These are phyloP conservation scores for Aspergillus wentii DNA, from an alignment of 495 filamentous ascomycete genomes.

Conservation along the genomic window DNA sequence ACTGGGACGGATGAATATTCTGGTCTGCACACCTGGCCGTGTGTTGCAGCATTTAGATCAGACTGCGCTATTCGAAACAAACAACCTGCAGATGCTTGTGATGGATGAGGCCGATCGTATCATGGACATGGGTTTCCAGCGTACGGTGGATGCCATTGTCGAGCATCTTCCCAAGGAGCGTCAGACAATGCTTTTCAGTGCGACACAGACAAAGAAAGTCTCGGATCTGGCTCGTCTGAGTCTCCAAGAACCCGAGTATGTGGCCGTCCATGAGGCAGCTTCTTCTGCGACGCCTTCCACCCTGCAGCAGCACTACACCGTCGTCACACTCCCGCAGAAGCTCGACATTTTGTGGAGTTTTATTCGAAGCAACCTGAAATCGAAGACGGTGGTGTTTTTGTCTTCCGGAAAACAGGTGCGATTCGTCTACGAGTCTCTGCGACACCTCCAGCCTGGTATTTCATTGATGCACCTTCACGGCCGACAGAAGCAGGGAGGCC, in stretches of 20 bases:
- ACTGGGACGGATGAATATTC: slow-evolving; percentile 90
- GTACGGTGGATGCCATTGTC: slow-evolving; percentile 85
- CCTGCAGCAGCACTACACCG: slow-evolving; percentile 86
- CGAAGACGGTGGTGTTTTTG: slow-evolving; percentile 90
- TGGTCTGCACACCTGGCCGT: slow-evolving; percentile 92
- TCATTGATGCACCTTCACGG: slow-evolving; percentile 94
- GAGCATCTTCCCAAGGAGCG: slow-evolving; percentile 83
- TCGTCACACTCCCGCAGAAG: slow-evolving; percentile 80
- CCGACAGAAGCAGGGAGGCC: slow-evolving; percentile 83
- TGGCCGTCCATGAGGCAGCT: slow-evolving; percentile 85
- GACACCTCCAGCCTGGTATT: slow-evolving; percentile 91
- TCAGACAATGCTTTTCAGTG: slow-evolving; percentile 93
- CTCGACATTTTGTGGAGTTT: slow-evolving; percentile 90
- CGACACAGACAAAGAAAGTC: slow-evolving; percentile 92
- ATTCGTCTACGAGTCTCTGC: slow-evolving; percentile 89
- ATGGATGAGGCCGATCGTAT: slow-evolving; percentile 96
- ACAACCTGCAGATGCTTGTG: slow-evolving; percentile 87
- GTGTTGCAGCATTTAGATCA: slow-evolving; percentile 97
- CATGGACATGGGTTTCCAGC: slow-evolving; percentile 96
- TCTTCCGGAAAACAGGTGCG: slow-evolving; percentile 95
- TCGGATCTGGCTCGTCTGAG: slow-evolving; percentile 86
- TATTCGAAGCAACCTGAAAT: slow-evolving; percentile 78
- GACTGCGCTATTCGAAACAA: slow-evolving; percentile 83
- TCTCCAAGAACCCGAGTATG: slow-evolving; percentile 86
- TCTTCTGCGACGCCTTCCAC: slow-evolving; percentile 74